A percentile compares a stretch with the other conserved stretches of the same genome.
Evolutionary conservation across 257 asterid species (phyloP).

Genomic region (Fraxinus excelsior): DNA sequence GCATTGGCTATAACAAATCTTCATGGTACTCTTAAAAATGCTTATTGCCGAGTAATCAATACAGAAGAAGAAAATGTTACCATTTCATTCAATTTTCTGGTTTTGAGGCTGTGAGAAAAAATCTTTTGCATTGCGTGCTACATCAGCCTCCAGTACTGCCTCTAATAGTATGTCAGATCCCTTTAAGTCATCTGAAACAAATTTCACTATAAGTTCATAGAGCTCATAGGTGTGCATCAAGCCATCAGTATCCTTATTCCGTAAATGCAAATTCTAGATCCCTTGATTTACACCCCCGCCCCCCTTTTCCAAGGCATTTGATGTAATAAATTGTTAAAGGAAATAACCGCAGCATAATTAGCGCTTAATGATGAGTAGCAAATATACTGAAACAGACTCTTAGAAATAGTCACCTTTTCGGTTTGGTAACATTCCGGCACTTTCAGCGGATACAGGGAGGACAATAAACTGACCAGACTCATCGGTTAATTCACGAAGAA

Average conservation of each 20-base stretch:
- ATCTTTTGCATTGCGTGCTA: constrained; percentile 74
- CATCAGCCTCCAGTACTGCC: constrained; percentile 84
- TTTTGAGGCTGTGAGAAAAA: constrained; percentile 56
- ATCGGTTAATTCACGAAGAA: constrained; percentile 67
- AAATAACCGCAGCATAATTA: constrained; percentile 5
- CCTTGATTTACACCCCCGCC: neutral
- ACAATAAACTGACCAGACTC: constrained; percentile 74
- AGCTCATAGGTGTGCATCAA: neutral
- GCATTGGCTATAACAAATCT: too few relatives aligned
- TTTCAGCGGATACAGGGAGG: constrained; percentile 91
- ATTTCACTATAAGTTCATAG: constrained; percentile 15
- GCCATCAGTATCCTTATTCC: neutral
- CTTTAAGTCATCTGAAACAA: constrained; percentile 48
- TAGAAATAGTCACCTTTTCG: constrained; percentile 45
- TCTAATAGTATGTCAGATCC: constrained; percentile 85
- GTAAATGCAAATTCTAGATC: neutral
- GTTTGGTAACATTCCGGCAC: constrained; percentile 69
- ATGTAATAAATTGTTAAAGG: neutral
- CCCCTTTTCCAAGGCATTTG: neutral
- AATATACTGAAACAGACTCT: constrained; percentile 2
- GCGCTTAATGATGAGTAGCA: neutral
- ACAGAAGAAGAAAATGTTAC: constrained; percentile 13
- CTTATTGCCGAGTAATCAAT: neutral
- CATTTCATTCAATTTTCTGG: constrained; percentile 41
- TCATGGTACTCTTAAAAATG: neutral